phyloP scores from a whole-genome alignment of 129 eudicot genomes.

The Sambucus nigra region DNA sequence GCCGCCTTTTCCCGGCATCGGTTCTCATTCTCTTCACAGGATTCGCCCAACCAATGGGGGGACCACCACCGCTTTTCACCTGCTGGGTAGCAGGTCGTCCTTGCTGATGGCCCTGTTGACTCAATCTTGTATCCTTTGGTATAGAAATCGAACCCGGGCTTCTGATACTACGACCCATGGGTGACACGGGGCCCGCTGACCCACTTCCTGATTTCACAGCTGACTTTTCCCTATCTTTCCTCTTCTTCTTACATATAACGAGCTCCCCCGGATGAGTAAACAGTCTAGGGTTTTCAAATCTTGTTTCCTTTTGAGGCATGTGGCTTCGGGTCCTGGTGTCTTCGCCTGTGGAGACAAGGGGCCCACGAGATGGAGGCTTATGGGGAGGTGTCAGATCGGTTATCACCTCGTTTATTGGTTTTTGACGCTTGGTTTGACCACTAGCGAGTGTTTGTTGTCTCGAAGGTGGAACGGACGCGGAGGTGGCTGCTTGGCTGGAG shows the following conservation, averaged over 20 bases:
- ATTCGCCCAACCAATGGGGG: slow-evolving; percentile 76
- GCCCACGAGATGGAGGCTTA: slow-evolving; percentile 45
- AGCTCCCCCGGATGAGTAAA: slow-evolving; percentile 93
- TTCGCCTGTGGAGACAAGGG: slow-evolving; percentile 30
- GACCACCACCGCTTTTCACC: slow-evolving; percentile 37
- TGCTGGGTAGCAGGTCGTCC: slow-evolving; percentile 47
- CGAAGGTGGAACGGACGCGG: slow-evolving; percentile 43
- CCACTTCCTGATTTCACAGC: slow-evolving; percentile 38
- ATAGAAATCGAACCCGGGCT: slow-evolving; percentile 45
- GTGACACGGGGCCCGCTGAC: slow-evolving; percentile 56
- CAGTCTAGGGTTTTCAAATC: too few relatives aligned
- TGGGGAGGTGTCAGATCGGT: slow-evolving; percentile 37
- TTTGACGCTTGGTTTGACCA: slow-evolving; percentile 54
- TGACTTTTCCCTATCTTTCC: slow-evolving; percentile 81
- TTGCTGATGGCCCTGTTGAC: slow-evolving; percentile 32
- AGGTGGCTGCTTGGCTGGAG: slow-evolving; percentile 33
- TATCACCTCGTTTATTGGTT: slow-evolving; percentile 33
- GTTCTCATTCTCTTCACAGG: slow-evolving; percentile 89
- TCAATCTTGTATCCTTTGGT: slow-evolving; percentile 19
- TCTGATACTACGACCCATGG: slow-evolving; percentile 40
- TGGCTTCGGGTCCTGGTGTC: slow-evolving; percentile 19
- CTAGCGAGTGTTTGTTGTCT: slow-evolving; percentile 27
- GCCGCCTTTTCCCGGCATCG: slow-evolving; percentile 81
- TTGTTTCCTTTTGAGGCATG: slow-evolving; percentile 40
- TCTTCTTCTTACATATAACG: slow-evolving; percentile 84